Percentiles rank a stretch among this genome's conserved stretches.
These are phyloP conservation scores for Pistacia integerrima DNA, from an alignment of 345 rosid genomes.

Conservation along the genomic window DNA sequence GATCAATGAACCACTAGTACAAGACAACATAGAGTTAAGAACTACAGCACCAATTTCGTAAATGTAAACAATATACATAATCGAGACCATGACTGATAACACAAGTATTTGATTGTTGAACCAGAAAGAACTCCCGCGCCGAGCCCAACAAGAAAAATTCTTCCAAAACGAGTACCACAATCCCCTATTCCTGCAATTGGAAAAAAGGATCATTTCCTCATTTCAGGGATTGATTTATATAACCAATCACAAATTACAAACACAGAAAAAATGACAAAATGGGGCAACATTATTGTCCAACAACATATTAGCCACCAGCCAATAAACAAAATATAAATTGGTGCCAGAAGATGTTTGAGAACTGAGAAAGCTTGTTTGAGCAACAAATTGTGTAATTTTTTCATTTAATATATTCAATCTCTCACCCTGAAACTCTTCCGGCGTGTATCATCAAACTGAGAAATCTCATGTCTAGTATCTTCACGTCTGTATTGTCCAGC, in stretches of 20 bases:
- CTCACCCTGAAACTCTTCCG: conserved; percentile 89
- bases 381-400: neutral
- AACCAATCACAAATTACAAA: neutral
- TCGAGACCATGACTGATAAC: neutral
- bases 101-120: neutral
- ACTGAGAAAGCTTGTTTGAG: neutral
- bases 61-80: neutral
- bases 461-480: conserved; percentile 36
- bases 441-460: conserved; percentile 53
- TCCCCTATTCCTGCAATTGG: conserved; percentile 12
- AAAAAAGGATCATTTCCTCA: neutral
- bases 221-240: neutral
- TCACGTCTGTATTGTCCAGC: conserved; percentile 42
- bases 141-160: neutral
- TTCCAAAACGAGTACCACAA: neutral
- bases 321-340: neutral
- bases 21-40: neutral
- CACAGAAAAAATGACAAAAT: neutral
- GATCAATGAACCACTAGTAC: neutral
- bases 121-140: neutral
- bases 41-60: neutral
- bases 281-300: too few relatives aligned
- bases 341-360: neutral
- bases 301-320: neutral
- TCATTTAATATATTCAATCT: conserved; percentile 1